These are phyloP conservation scores for Xylaria sp. DNA, from an alignment of 2,329 filamentous ascomycete genomes.

Conservation along the genomic window DNA sequence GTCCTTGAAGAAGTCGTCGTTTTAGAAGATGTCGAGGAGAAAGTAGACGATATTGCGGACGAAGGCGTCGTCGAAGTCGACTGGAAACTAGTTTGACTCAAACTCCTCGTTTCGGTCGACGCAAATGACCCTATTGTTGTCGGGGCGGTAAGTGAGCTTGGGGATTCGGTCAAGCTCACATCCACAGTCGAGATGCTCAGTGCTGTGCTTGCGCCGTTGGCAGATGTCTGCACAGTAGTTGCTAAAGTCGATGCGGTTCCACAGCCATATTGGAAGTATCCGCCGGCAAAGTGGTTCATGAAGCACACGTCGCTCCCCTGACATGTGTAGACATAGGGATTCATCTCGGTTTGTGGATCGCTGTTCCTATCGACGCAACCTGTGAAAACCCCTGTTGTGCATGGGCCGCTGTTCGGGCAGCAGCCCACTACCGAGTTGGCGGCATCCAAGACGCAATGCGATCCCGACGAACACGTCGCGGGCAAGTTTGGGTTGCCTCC, in stretches of 20 bases:
- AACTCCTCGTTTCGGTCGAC: slow-evolving; percentile 31
- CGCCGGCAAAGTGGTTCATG: slow-evolving; percentile 59
- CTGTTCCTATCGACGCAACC: slow-evolving; percentile 61
- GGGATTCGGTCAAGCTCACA: slow-evolving; percentile 48
- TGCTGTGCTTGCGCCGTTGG: slow-evolving; percentile 48
- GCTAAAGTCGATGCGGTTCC: slow-evolving; percentile 55
- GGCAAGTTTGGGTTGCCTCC: slow-evolving; percentile 57
- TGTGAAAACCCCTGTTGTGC: slow-evolving; percentile 62
- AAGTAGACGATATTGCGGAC: neutral
- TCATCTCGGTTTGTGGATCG: slow-evolving; percentile 54
- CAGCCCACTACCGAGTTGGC: slow-evolving; percentile 58
- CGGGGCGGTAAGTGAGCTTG: slow-evolving; percentile 48
- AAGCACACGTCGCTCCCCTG: slow-evolving; percentile 58
- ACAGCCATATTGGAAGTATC: slow-evolving; percentile 63
- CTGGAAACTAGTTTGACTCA: slow-evolving; percentile 28
- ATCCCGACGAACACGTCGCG: slow-evolving; percentile 62
- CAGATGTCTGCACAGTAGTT: slow-evolving; percentile 54
- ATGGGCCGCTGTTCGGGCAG: slow-evolving; percentile 59
- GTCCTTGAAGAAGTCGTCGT: slow-evolving; percentile 14
- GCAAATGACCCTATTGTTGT: slow-evolving; percentile 48
- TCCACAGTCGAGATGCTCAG: slow-evolving; percentile 48
- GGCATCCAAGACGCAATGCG: slow-evolving; percentile 62
- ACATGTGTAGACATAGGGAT: slow-evolving; percentile 65
- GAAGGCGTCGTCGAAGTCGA: slow-evolving; percentile 12
- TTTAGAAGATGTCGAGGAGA: slow-evolving; percentile 6